A percentile compares a stretch with the other conserved stretches of the same genome.
Evolutionary conservation across 768 basidiomycete species (phyloP).

Genomic region (Kockovaella imperatae): DNA sequence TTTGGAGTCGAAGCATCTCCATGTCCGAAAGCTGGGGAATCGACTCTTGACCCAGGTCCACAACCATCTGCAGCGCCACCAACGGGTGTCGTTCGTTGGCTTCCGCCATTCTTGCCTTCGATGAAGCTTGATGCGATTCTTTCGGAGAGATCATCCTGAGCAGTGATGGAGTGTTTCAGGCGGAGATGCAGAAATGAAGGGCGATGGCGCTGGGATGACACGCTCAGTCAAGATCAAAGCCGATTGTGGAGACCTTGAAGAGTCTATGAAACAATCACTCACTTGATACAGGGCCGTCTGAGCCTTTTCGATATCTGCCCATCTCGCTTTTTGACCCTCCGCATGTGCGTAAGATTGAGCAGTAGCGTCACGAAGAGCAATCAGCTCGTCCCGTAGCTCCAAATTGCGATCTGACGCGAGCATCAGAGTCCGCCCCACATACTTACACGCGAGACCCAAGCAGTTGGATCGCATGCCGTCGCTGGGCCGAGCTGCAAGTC

Average conservation of each 20-base stretch:
- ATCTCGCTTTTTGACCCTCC: constrained; percentile 66
- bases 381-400: constrained; percentile 65
- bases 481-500: neutral
- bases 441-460: neutral
- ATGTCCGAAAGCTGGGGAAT: constrained; percentile 16
- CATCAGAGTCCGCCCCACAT: neutral
- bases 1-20: neutral
- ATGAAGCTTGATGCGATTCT: constrained; percentile 74
- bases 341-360: constrained; percentile 83
- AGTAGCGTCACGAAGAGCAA: constrained; percentile 69
- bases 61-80: constrained; percentile 1
- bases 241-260: neutral
- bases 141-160: constrained; percentile 85
- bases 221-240: neutral
- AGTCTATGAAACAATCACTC: constrained; percentile 1
- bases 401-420: constrained; percentile 61
- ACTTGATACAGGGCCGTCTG: constrained; percentile 87
- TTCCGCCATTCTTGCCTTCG: constrained; percentile 49
- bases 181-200: constrained; percentile 84
- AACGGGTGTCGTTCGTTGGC: neutral
- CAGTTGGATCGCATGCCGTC: neutral
- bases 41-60: constrained; percentile 21
- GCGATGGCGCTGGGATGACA: constrained; percentile 54
- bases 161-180: constrained; percentile 74
- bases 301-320: constrained; percentile 80